These are phyloP conservation scores for Bolboschoenoplectus hybrid DNA, from an alignment of 202 grass and related monocot genomes.

Conservation along the genomic window DNA sequence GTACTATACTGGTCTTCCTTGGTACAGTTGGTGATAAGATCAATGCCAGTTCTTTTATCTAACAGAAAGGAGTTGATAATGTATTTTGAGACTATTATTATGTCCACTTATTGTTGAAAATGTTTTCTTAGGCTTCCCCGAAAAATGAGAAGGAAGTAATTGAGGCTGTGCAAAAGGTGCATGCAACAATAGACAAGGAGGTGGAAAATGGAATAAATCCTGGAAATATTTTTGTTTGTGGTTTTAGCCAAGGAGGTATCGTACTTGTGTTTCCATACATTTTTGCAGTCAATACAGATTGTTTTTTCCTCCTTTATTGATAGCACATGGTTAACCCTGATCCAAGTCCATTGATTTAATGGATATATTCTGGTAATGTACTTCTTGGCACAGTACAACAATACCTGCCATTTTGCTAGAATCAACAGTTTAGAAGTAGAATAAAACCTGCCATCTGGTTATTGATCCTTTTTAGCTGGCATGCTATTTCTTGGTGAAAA, in stretches of 20 bases:
- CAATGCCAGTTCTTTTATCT: neutral
- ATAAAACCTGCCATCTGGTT: too few species aligned
- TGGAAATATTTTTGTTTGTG: conserved; percentile 82
- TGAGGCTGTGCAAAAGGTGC: conserved; percentile 79
- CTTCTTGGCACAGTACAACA: neutral
- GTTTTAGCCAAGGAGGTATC: conserved; percentile 91
- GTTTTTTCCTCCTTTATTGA: neutral
- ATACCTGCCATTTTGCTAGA: neutral
- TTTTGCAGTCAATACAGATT: neutral
- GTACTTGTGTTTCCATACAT: neutral
- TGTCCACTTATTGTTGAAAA: conserved; percentile 11
- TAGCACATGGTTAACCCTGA: neutral
- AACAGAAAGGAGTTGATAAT: neutral
- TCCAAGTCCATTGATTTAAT: neutral
- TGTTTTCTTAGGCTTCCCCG: conserved; percentile 57
- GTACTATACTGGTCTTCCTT: neutral
- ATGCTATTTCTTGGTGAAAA: neutral
- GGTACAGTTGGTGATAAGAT: neutral
- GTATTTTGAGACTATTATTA: neutral
- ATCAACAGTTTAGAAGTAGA: neutral
- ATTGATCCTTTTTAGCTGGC: neutral
- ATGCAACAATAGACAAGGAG: conserved; percentile 86
- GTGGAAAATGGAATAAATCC: conserved; percentile 64
- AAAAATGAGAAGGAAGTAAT: conserved; percentile 72
- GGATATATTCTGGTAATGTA: neutral